Percentiles rank a stretch among this genome's conserved stretches.
These are phyloP conservation scores for Cyclanthera cordifolia DNA, from an alignment of 306 rosid species.

Conservation along the genomic window DNA sequence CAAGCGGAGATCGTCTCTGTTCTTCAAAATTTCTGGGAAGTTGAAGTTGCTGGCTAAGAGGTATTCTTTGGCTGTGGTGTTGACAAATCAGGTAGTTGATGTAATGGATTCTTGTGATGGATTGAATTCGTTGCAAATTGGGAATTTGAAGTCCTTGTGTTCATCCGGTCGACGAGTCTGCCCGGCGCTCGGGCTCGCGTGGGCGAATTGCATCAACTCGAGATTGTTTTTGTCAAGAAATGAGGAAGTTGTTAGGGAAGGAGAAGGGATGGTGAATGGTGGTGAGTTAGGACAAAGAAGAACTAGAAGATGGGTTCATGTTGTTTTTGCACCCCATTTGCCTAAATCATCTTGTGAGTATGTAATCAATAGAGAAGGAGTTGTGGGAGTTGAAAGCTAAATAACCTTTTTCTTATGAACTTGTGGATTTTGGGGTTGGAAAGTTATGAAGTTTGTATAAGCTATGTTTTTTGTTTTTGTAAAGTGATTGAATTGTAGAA, in stretches of 20 bases:
- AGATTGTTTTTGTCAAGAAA: conserved; percentile 58
- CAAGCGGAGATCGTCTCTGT: conserved; percentile 47
- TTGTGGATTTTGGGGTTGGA: neutral
- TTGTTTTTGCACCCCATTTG: conserved; percentile 82
- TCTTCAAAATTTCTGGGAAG: conserved; percentile 58
- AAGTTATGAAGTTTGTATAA: neutral
- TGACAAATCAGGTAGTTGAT: conserved; percentile 83
- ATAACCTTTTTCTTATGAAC: neutral
- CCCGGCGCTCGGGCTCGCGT: conserved; percentile 71
- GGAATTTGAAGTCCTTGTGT: conserved; percentile 35
- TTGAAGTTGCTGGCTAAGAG: conserved; percentile 45
- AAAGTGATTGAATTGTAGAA: neutral
- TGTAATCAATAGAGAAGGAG: conserved; percentile 27
- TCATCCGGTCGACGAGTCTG: conserved; percentile 64
- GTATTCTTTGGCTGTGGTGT: conserved; percentile 52
- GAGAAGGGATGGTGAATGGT: neutral
- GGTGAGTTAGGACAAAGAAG: conserved; percentile 11
- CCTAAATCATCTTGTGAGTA: conserved; percentile 36
- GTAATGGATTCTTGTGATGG: conserved; percentile 31
- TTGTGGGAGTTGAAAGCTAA: conserved; percentile 27
- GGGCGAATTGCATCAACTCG: conserved; percentile 84
- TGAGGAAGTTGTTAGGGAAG: conserved; percentile 26
- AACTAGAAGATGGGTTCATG: conserved; percentile 38
- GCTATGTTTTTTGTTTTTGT: neutral
- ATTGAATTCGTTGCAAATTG: conserved; percentile 41